A percentile compares a stretch with the other conserved stretches of the same genome.
These are phyloP conservation scores for Yamadazyma olivae DNA, from an alignment of 805 yeast species.

Conservation along the genomic window DNA sequence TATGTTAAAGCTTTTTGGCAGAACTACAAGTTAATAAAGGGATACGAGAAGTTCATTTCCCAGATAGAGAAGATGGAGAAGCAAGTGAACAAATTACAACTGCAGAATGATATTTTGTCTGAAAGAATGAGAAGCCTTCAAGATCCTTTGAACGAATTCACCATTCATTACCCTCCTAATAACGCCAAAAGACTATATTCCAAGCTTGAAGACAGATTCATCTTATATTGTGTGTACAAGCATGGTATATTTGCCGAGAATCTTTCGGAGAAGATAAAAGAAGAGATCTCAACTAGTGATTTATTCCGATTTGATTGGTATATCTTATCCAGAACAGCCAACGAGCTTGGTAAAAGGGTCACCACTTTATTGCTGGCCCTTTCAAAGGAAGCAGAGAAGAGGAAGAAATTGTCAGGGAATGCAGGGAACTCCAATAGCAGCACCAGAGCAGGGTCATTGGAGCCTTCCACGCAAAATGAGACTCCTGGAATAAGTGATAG, in stretches of 20 bases:
- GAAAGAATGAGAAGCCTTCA: constrained; percentile 50
- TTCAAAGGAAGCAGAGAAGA: constrained; percentile 64
- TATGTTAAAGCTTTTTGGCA: constrained; percentile 67
- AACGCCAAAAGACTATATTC: constrained; percentile 74
- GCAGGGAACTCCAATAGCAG: constrained; percentile 20
- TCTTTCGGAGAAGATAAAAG: constrained; percentile 61
- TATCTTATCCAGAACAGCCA: constrained; percentile 65
- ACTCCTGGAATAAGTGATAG: constrained; percentile 2
- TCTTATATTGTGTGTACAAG: constrained; percentile 58
- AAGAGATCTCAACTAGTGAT: constrained; percentile 57
- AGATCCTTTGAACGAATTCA: constrained; percentile 62
- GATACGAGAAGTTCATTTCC: constrained; percentile 65
- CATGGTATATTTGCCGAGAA: constrained; percentile 61
- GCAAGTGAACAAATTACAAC: constrained; percentile 51
- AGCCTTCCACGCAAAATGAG: constrained; percentile 19
- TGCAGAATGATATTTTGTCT: constrained; percentile 55
- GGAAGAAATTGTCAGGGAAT: constrained; percentile 21
- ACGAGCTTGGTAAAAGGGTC: constrained; percentile 67
- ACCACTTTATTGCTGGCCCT: constrained; percentile 65
- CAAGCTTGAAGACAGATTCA: constrained; percentile 65
- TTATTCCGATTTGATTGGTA: constrained; percentile 73
- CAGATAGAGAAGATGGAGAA: constrained; percentile 74
- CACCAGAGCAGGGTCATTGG: constrained; percentile 34
- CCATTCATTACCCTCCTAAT: constrained; percentile 76
- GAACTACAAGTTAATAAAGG: constrained; percentile 57